phyloP scores from a whole-genome alignment of 1,284 basidiomycete species.

The Prillingera fragicola region DNA sequence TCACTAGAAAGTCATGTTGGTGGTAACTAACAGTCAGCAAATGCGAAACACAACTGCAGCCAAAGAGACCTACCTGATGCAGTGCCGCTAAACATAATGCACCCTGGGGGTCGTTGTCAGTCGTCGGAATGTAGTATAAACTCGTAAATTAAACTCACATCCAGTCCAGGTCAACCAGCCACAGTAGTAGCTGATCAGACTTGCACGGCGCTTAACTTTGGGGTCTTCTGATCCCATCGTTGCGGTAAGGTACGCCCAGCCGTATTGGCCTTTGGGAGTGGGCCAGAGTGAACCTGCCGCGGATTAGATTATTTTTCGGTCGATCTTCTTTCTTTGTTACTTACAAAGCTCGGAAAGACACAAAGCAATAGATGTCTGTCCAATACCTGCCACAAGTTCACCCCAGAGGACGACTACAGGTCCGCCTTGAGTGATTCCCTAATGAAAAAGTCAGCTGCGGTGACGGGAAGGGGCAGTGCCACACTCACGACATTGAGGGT shows the following conservation, averaged over 20 bases:
- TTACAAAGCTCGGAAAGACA: conserved; percentile 3
- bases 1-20: conserved; percentile 5
- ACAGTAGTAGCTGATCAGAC: neutral
- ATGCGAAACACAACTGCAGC: no score
- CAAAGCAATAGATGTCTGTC: neutral
- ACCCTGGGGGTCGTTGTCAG: conserved; percentile 4
- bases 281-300: conserved; percentile 6
- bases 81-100: conserved; percentile 4
- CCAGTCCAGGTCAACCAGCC: conserved; percentile 2
- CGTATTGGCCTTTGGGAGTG: neutral
- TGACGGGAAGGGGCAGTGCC: no score
- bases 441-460: no score
- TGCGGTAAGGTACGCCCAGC: conserved; percentile 1
- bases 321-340: no score
- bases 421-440: conserved; percentile 1
- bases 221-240: neutral
- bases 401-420: conserved; percentile 3
- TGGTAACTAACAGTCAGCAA: no score
- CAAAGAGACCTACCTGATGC: no score
- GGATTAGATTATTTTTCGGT: no score
- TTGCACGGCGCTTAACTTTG: neutral
- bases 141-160: conserved; percentile 1
- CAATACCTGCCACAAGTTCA: conserved; percentile 3
- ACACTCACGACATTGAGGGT: conserved; percentile 3
- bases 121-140: no score